Conservation (phyloP, 768 basidiomycete species). For the Rhizopogon sp. region DNA sequence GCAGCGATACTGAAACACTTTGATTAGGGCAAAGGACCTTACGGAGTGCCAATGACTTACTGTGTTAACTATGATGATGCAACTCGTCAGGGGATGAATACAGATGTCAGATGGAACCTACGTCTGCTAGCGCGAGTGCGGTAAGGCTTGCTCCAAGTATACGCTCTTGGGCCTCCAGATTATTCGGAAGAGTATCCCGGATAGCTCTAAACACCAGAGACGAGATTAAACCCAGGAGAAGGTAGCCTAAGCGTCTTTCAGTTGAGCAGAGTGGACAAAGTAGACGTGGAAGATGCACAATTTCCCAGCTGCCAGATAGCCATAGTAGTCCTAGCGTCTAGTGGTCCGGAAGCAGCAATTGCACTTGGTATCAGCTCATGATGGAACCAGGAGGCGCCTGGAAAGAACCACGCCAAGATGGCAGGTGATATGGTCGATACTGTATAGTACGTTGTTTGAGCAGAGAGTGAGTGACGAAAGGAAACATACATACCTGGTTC, state of each 20-base stretch:
- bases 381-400: slow-evolving; percentile 65
- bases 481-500: slow-evolving; percentile 47
- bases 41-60: slow-evolving; percentile 32
- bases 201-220: slow-evolving; percentile 64
- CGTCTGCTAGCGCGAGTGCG: slow-evolving; percentile 67
- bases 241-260: slow-evolving; percentile 39
- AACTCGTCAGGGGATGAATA: slow-evolving; percentile 1
- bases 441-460: slow-evolving; percentile 21
- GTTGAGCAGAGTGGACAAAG: not conserved
- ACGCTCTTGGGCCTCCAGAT: slow-evolving; percentile 61
- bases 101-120: slow-evolving; percentile 28
- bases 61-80: slow-evolving; percentile 45
- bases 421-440: slow-evolving; percentile 49
- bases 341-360: slow-evolving; percentile 18
- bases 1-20: slow-evolving; percentile 44
- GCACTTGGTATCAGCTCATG: slow-evolving; percentile 53
- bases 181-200: slow-evolving; percentile 50
- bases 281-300: slow-evolving; percentile 34
- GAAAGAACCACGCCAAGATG: slow-evolving; percentile 48
- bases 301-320: slow-evolving; percentile 66
- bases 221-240: slow-evolving; percentile 59
- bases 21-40: slow-evolving; percentile 6
- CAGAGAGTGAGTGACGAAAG: not conserved
- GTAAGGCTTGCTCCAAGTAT: slow-evolving; percentile 59
- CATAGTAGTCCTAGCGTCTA: slow-evolving; percentile 53